Conservation (phyloP, 2,329 filamentous ascomycete genomes). For the Periglandula ipomoeae region DNA sequence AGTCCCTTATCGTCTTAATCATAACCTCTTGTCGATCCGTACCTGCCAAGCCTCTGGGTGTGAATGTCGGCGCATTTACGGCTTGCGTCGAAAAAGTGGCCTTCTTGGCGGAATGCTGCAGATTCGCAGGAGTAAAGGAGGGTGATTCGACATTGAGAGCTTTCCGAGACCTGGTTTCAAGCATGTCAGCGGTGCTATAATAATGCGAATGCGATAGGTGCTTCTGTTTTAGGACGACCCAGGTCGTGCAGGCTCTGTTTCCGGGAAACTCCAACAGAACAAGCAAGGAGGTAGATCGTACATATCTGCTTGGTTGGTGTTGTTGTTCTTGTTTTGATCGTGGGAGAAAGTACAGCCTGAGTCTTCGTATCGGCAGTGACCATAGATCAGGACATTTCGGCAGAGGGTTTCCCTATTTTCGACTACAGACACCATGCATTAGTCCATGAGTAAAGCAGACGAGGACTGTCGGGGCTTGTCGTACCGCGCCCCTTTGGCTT, state of each 20-base stretch:
- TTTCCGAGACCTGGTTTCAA: conserved; percentile 49
- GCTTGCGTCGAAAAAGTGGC: conserved; percentile 80
- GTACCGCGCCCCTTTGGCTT: conserved; percentile 47
- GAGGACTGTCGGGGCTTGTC: conserved; percentile 15
- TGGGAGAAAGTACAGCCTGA: conserved; percentile 88
- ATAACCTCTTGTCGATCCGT: conserved; percentile 8
- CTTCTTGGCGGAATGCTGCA: conserved; percentile 47
- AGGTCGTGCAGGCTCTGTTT: neutral
- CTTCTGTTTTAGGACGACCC: no score
- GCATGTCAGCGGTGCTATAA: conserved; percentile 2
- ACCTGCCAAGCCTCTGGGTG: conserved; percentile 53
- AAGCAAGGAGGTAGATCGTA: conserved; percentile 24
- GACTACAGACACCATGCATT: conserved; percentile 19
- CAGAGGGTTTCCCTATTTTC: conserved; percentile 86
- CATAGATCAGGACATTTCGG: conserved; percentile 88
- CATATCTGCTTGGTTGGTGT: conserved; percentile 36
- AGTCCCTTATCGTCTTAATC: neutral
- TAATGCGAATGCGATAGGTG: no score
- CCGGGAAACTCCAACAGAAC: neutral
- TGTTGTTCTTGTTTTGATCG: conserved; percentile 55
- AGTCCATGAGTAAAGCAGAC: conserved; percentile 11
- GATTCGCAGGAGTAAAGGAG: conserved; percentile 70
- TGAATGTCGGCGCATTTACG: conserved; percentile 81
- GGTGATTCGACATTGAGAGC: conserved; percentile 92
- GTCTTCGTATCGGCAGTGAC: conserved; percentile 85